These are phyloP conservation scores for Chytriomyces sp. DNA, from an alignment of 192 early-diverging fungal genomes.

Conservation along the genomic window DNA sequence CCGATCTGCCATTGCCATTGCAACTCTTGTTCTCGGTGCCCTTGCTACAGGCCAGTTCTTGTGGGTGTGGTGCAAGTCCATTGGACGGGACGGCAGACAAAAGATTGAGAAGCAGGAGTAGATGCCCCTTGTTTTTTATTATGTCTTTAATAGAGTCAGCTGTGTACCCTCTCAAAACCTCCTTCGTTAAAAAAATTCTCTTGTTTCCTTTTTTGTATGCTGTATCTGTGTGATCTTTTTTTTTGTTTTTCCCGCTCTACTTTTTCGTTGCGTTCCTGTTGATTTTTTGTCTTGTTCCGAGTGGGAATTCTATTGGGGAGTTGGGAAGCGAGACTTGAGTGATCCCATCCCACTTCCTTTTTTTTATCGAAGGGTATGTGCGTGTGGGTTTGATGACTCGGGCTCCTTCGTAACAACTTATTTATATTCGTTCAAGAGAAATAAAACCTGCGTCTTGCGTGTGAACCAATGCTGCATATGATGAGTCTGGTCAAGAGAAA, in stretches of 20 bases:
- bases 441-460: too few relatives aligned
- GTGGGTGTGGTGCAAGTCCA: conserved; percentile 14
- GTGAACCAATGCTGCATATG: too few relatives aligned
- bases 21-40: neutral
- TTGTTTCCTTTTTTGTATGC: neutral
- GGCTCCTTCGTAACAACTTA: too few relatives aligned
- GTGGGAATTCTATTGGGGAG: too few relatives aligned
- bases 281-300: too few relatives aligned
- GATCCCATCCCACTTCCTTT: too few relatives aligned
- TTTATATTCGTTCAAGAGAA: too few relatives aligned
- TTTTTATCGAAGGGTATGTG: too few relatives aligned
- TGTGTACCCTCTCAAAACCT: neutral
- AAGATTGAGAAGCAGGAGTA: conserved; percentile 33
- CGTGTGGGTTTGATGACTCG: too few relatives aligned
- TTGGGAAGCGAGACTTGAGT: too few relatives aligned
- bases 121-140: conserved; percentile 2
- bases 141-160: neutral
- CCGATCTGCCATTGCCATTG: neutral
- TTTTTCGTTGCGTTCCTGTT: too few relatives aligned
- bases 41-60: neutral
- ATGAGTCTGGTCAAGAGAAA: too few relatives aligned
- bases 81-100: conserved; percentile 37
- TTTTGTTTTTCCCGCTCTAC: neutral
- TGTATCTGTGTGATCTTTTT: neutral
- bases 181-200: neutral